Evolutionary conservation across 1,284 basidiomycete genomes (phyloP), one percentile per base, ranked within the genome.

Genomic region (Ganoderma sinense): DNA sequence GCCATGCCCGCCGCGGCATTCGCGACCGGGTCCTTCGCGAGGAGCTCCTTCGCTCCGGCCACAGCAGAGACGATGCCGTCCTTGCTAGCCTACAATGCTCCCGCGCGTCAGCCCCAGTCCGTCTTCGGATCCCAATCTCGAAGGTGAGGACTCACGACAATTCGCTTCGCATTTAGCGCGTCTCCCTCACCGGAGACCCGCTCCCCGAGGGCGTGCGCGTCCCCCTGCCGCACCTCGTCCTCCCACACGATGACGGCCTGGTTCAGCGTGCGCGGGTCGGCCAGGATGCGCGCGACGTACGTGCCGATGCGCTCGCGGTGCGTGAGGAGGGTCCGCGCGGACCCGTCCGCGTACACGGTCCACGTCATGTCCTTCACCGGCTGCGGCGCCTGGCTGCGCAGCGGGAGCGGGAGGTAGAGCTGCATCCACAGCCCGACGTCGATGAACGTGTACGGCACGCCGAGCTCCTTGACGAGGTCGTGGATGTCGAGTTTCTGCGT

Each of bases 341-440:
- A 63, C 8, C 74, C 76, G 2, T 33, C 4, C 23, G 55, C 73
- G 69, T 69, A 67, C 14, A 73, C 8, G 64, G 58, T 40, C 58
- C 65, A 61, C 26, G 40, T 39, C 4, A 56, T 14, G 16, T 65
- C 43, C 36, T 66, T 67, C 23, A 56, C 18, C 20, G 26, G 11
- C 39, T n/a, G 41, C 56, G 41, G 29, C 33, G 55, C 16, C 2
- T 29, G 7, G 31, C 60, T 67, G n/a, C 45, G 65, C 8, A 65
- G 23, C 11, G 64, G 48, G 8, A 59, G 39, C n/a, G 76, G 73
- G 18, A 77, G 65, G n/a, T 60, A n/a, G 36, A 74, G 45, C 66
- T 78, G 73, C 74, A 74, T 74, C 75, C 75, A 78, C 74, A 74
- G 76, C 39, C 76, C 76, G 65, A 76, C 71, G 68, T 76, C 75